A percentile compares a stretch with the other conserved stretches of the same genome.
Evolutionary conservation across 352 stramenopile genomes (phyloP).

Genomic region (Pythium phragmiticola): DNA sequence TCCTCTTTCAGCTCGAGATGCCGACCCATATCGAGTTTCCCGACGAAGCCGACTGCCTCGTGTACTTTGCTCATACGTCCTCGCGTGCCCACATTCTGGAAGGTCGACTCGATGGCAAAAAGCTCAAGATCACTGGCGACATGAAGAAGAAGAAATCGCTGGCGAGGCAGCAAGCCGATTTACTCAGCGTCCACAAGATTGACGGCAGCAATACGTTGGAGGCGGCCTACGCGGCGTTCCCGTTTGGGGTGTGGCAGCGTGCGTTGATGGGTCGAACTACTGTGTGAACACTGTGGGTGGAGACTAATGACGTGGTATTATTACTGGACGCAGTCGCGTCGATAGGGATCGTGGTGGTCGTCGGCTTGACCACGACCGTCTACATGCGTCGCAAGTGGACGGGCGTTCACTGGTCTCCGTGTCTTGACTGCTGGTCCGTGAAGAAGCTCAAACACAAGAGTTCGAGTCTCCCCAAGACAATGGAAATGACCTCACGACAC

Average conservation of each 20-base stretch:
- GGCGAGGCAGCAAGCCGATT: conserved; percentile 30
- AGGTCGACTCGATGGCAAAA: conserved; percentile 39
- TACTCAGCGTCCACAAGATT: conserved; percentile 27
- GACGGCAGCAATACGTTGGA: conserved; percentile 25
- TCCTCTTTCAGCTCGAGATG: conserved; percentile 19
- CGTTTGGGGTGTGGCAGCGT: conserved; percentile 60
- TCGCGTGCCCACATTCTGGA: conserved; percentile 53
- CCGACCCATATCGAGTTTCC: conserved; percentile 15
- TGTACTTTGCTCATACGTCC: conserved; percentile 71
- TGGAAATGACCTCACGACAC: conserved; percentile 8
- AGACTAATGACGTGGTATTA: background rate
- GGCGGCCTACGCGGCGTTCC: conserved; percentile 39
- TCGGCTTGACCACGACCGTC: conserved; percentile 46
- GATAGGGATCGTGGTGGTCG: conserved; percentile 43
- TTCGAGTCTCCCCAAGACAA: conserved; percentile 9
- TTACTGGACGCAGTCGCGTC: conserved; percentile 38
- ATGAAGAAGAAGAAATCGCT: conserved; percentile 28
- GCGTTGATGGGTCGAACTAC: conserved; percentile 1
- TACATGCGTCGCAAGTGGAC: conserved; percentile 53
- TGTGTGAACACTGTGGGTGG: background rate
- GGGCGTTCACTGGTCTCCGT: conserved; percentile 22
- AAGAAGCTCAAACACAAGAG: conserved; percentile 18
- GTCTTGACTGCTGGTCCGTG: conserved; percentile 14
- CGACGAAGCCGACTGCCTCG: conserved; percentile 32
- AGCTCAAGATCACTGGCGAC: conserved; percentile 25